Evolutionary conservation across 2,329 filamentous ascomycete species (phyloP), one percentile per base, ranked within the genome.

Genomic region (Penicillium carneum): DNA sequence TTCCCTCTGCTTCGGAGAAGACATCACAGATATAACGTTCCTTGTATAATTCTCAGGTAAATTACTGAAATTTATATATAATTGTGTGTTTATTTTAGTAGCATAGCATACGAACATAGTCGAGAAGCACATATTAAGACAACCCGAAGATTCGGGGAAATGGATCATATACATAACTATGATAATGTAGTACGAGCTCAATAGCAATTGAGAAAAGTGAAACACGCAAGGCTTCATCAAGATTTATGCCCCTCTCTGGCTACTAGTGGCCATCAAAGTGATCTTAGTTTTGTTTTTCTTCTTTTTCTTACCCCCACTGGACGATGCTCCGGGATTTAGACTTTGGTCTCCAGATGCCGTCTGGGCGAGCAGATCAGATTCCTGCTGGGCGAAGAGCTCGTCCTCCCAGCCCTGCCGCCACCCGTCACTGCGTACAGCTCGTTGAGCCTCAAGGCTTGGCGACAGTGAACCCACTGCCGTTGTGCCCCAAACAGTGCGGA

Each of bases 401-500:
- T 90, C 88, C 71, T 96, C 91, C 89, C 89, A 91, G 1, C 89
- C 92, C 69, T 91, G 88, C 16, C 94, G 81, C 93, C 93, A 97
- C 0, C 93, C 94, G 74, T 97, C 93, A 63, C 93, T 87, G 2
- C 77, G 79, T 7, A 77, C 71, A 57, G 67, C 57, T 5, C 63
- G 70, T 3, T 78, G 77, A 31, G 79, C 74, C 11, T 75, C 65
- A 31, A 87, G 70, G 11, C 85, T 84, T 1, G 88, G 87, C 3
- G 87, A 88, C 0, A 79, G 80, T 0, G 87, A 81, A 2, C 81
- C 72, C 2, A 96, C 80, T 0, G 85, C 87, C 3, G 86, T 84
- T 0, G 94, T 98, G n/a, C 94, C 94, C 94, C 94, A 98, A 0
- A 98, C 92, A 0, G 94, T 98, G 63, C 88, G 88, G 42, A 86